Evolutionary conservation across 2,329 filamentous ascomycete genomes (phyloP), one percentile per base, ranked within the genome.

Genomic region (Fusarium nodosum): DNA sequence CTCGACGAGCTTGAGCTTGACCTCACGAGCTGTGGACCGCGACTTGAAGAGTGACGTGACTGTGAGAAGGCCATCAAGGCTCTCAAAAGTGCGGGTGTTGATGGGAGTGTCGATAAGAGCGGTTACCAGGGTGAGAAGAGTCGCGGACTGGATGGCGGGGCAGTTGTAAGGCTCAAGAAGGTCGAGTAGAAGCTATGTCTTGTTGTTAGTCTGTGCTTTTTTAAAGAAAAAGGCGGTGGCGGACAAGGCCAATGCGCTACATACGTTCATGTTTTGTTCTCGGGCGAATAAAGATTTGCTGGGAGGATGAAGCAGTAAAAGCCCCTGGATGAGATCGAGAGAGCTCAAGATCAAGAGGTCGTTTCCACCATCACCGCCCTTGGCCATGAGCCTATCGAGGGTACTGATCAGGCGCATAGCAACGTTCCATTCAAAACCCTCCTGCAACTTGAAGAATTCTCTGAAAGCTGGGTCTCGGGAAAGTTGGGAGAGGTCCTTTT

Each of bases 341-440:
- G 94, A 91, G 71, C 91, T 92, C 73, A 97, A 87, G 74, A 98
- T 97, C 74, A 97, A 86, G 63, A 95, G 83, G 78, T 98, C 94
- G 77, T 95, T 96, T 71, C 93, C 90, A 41, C 92, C 93, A 74
- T 94, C 90, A 78, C 89, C 90, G 54, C 90, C 90, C 82, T 93
- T 93, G 45, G 93, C 93, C 75, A 97, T 86, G 50, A 97, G 86
- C 60, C 93, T 87, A 79, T 97, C 94, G 44, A 98, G 88, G 59
- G 93, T 97, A 55, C 90, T 89, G 66, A 97, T 90, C 64, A 98
- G 86, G 64, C 94, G 90, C 81, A 93, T 90, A 16, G 93, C 91
- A 57, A 98, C 93, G 82, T 99, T 99, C 92, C 94, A 98, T 82
- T 98, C 93, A 77, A 99, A 99, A 4, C 94, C 93, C 77, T 98